Conservation (phyloP, 2,329 filamentous ascomycete species). For the Microdochium paspali region DNA sequence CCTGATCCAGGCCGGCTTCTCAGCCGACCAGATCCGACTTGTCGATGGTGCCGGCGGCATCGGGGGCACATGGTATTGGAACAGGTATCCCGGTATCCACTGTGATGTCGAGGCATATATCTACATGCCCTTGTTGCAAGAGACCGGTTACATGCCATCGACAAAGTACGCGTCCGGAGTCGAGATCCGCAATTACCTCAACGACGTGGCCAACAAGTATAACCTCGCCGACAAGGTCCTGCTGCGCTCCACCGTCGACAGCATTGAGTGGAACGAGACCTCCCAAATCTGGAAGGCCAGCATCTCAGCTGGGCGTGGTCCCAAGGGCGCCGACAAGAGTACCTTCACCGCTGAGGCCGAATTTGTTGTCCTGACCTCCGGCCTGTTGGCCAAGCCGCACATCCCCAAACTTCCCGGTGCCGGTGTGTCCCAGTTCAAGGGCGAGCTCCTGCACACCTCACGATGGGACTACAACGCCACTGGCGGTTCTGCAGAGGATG, state of each 20-base stretch:
- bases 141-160: constrained; percentile 48
- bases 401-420: constrained; percentile 26
- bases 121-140: constrained; percentile 53
- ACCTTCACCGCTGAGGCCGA: constrained; percentile 24
- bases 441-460: constrained; percentile 33
- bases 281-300: constrained; percentile 12
- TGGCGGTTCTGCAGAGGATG: constrained; percentile 26
- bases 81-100: constrained; percentile 36
- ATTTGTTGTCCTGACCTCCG: constrained; percentile 28
- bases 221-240: constrained; percentile 30
- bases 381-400: constrained; percentile 29
- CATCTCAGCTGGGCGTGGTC: constrained; percentile 16
- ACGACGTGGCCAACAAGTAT: constrained; percentile 32
- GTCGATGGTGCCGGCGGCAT: constrained; percentile 32
- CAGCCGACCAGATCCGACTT: constrained; percentile 27
- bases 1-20: constrained; percentile 23
- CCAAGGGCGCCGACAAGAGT: constrained; percentile 10
- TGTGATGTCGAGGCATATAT: constrained; percentile 52
- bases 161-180: constrained; percentile 26
- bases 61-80: constrained; percentile 44
- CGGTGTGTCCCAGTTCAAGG: constrained; percentile 29
- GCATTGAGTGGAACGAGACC: constrained; percentile 36
- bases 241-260: constrained; percentile 34
- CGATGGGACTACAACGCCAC: constrained; percentile 34
- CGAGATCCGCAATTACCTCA: constrained; percentile 33